Evolutionary conservation across 306 rosid genomes (phyloP).

Genomic region (Rosa rugosa): DNA sequence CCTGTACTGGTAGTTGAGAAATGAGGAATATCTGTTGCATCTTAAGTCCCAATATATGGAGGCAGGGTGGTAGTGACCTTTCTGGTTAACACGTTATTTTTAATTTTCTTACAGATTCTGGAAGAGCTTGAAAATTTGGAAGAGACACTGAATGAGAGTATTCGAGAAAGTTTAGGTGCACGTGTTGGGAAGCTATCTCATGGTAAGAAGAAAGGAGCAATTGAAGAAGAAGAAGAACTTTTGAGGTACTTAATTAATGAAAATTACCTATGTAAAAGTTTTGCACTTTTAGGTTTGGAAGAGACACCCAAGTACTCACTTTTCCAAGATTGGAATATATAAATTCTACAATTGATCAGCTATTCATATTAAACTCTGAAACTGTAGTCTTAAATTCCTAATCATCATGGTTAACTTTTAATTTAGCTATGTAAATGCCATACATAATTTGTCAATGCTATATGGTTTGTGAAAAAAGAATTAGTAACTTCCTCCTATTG

Average conservation of each 20-base stretch:
- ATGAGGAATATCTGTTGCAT: background rate
- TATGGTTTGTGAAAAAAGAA: background rate
- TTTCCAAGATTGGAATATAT: background rate
- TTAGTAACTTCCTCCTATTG: background rate
- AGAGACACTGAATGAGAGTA: slow-evolving; percentile 94
- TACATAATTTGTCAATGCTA: background rate
- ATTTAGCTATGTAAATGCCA: background rate
- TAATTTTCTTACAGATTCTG: slow-evolving; percentile 44
- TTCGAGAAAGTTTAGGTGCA: slow-evolving; percentile 87
- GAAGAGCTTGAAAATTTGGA: slow-evolving; percentile 98
- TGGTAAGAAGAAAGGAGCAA: slow-evolving; percentile 76
- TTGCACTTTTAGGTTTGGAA: background rate
- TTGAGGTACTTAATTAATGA: slow-evolving; percentile 48
- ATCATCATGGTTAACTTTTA: slow-evolving; percentile 3
- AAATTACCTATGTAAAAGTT: background rate
- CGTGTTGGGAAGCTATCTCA: slow-evolving; percentile 54
- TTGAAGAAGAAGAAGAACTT: slow-evolving; percentile 73
- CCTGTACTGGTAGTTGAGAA: background rate
- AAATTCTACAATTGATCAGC: background rate
- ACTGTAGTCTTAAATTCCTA: background rate
- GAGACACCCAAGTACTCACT: background rate
- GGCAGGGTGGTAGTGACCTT: background rate
- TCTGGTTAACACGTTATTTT: background rate
- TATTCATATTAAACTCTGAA: background rate
- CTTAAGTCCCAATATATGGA: background rate